Base-by-base conservation (phyloP, 257 asterid genomes). In the Rhazya stricta region DNA sequence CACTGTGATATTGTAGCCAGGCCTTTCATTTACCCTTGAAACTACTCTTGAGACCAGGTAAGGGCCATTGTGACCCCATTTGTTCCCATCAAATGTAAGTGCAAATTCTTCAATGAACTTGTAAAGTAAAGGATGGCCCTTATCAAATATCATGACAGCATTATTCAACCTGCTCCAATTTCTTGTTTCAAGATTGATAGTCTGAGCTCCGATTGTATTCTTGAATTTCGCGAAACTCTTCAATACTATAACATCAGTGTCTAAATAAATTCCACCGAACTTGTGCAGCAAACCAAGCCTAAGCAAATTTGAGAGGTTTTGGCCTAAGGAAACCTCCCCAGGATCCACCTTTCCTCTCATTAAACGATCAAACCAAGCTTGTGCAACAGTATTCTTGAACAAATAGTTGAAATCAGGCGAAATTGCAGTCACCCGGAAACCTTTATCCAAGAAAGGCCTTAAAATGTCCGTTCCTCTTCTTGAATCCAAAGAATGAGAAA, bases 11-110 rank as follows among this genome's bases (percentile, higher is more conserved):
- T 89, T 82, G 83, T 81, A 90, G 18, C 91, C 97, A 6, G 85
- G 84, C 80, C 92, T 79, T 37, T 84, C 86, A 7, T 74, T 75
- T 69, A 87, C 50, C 85, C 99, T 87, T 0, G 81, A 43, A 79
- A 89, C 97, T 9, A 95, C 99, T 71, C 98, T 89, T 21, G 99
- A 95, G 23, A 92, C 98, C 71, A 95, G 73, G 69, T 92, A 95
- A 72, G 98, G 99, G 12, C 99, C 99, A 66, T 95, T 95, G 77
- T 92, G 98, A 5, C 99, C 99, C 99, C 98, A 95, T 77, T 92
- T 95, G 9, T 86, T 92, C 75, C 99, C 99, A 83, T 92, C 97
- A 67, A 92, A 94, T 0, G 99, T 94, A 19, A 86, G 91, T 0
- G 98, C 97, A 69, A 92, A 94, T 78, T 94, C 99, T 72, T 94